Evolutionary conservation across 2,329 filamentous ascomycete genomes (phyloP), one percentile per base, ranked within the genome.

Genomic region (Mycosphaerella arachidis): DNA sequence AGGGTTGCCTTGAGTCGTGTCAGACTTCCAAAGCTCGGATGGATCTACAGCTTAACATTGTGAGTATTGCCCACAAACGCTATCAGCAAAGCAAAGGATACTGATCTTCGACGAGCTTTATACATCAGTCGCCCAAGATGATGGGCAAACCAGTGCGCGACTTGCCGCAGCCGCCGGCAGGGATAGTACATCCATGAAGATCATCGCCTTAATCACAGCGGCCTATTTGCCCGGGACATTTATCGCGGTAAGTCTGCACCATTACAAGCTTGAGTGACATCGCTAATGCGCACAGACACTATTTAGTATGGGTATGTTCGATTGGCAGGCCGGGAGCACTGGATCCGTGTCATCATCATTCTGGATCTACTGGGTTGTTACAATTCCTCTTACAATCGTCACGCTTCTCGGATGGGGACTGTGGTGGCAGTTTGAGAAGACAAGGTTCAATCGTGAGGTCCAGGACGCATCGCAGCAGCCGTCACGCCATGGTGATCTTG

Each of bases 161-260:
- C 46, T 82, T 8, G 74, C 75, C 0, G 70, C 68, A 9, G 75
- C 76, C 0, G 73, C 78, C 0, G 73, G 76, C n/a, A 60, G 60
- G 0, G 82, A 84, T 55, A 82, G 80, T 61, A 72, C 77, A 0
- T 76, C 80, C 0, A 83, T 84, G 80, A 80, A 78, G 66, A 79
- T 78, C 0, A 74, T 84, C 48, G 77, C 81, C 0, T 74, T 81
- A 16, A 69, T 82, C 0, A 81, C 81, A 0, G 65, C 82, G 6
- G 68, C 72, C 0, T 84, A 84, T 43, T 67, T 84, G 0, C 82
- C 82, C 0, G 75, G 79, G 0, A 84, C 82, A 0, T 83, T 83
- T 61, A 73, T 83, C n/a, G 61, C 64, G 10, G 60, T 57, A 54
- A 48, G 59, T 40, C 9, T 30, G 30, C n/a, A 8, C 4, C 40